Conservation (phyloP, 2,329 filamentous ascomycete genomes). For the Stemphylium beticola region DNA sequence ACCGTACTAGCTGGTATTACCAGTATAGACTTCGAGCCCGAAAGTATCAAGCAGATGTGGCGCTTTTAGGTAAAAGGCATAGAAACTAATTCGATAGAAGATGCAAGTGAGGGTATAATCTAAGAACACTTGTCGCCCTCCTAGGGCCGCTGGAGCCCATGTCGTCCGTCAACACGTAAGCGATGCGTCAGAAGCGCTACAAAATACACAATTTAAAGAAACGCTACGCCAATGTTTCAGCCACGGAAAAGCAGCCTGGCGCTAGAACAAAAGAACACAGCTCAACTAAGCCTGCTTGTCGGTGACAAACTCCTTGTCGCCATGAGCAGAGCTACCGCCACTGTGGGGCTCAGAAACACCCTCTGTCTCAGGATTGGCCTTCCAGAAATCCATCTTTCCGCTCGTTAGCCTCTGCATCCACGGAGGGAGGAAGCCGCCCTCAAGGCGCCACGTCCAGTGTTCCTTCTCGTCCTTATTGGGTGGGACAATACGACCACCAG, state of each 20-base stretch:
- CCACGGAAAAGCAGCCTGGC: neutral
- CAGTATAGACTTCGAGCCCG: too few species aligned
- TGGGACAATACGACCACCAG: conserved; percentile 73
- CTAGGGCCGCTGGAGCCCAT: neutral
- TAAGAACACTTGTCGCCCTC: neutral
- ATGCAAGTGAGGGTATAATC: conserved; percentile 20
- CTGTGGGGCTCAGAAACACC: conserved; percentile 36
- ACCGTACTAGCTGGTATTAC: too few species aligned
- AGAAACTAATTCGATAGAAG: neutral
- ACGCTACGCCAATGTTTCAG: conserved; percentile 13
- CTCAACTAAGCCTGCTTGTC: conserved; percentile 30
- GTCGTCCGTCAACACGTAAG: neutral
- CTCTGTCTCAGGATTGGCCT: conserved; percentile 31
- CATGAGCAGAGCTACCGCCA: conserved; percentile 33
- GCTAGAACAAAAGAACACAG: conserved; percentile 13
- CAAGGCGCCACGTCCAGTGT: conserved; percentile 77
- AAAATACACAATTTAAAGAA: neutral
- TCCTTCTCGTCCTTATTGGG: conserved; percentile 79
- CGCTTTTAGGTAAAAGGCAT: neutral
- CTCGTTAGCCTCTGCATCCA: conserved; percentile 70
- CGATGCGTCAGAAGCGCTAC: neutral
- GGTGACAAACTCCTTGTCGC: conserved; percentile 32
- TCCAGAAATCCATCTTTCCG: conserved; percentile 79
- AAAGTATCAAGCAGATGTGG: neutral
- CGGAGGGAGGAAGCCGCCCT: conserved; percentile 75